Conservation (phyloP, 2,329 filamentous ascomycete species). For the Anisogramma anomala region DNA sequence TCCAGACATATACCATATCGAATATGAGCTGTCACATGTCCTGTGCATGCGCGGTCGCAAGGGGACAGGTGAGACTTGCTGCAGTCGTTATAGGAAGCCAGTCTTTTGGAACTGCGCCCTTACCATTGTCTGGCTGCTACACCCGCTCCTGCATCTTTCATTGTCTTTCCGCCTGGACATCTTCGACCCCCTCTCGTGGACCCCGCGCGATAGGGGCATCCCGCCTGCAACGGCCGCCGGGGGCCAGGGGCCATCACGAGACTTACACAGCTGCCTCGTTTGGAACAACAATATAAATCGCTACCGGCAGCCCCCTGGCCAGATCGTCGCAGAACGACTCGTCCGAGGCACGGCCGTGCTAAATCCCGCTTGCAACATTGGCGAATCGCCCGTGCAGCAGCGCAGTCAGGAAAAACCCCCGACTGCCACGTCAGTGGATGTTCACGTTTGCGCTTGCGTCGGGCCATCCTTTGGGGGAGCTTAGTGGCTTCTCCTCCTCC, state of each 20-base stretch:
- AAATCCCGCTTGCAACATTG: constrained; percentile 2
- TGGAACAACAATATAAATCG: constrained; percentile 11
- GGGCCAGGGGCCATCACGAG: background rate
- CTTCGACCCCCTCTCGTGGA: background rate
- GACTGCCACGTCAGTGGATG: background rate
- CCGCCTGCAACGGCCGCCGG: background rate
- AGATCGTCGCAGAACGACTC: constrained; percentile 8
- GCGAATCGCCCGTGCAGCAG: constrained; percentile 2
- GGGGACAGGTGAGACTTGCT: background rate
- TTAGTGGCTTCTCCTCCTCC: too few relatives aligned
- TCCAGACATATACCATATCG: background rate
- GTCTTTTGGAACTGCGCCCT: background rate
- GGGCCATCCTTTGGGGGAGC: too few relatives aligned
- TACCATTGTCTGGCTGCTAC: background rate
- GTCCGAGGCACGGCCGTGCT: background rate
- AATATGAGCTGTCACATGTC: constrained; percentile 11
- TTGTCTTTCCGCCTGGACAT: background rate
- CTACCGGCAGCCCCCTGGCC: constrained; percentile 3
- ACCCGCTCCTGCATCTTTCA: background rate
- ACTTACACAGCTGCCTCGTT: constrained; percentile 2
- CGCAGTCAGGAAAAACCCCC: background rate
- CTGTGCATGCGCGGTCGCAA: background rate
- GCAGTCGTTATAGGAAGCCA: too few relatives aligned
- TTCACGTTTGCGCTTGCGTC: too few relatives aligned
- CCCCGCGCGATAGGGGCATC: constrained; percentile 10